Conservation (phyloP, 2,329 filamentous ascomycete species). For the Aspergillus ustus region DNA sequence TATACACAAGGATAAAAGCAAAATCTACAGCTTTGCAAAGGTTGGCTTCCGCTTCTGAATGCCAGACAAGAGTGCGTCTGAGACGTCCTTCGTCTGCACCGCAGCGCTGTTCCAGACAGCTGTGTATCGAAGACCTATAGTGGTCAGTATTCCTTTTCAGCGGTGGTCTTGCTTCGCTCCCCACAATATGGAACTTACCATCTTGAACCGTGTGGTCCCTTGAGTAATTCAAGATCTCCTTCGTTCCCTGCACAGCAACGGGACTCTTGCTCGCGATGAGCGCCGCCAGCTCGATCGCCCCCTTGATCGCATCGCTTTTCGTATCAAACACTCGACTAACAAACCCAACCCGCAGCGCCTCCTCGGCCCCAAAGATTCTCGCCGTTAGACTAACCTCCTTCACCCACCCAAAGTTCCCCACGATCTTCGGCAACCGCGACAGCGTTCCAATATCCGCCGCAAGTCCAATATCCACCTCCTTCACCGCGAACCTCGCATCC, state of each 20-base stretch:
- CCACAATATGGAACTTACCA: conserved; percentile 55
- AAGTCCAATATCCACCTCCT: conserved; percentile 56
- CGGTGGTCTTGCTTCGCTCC: too few relatives aligned
- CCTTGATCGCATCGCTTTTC: conserved; percentile 67
- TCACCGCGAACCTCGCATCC: conserved; percentile 48
- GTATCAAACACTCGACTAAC: conserved; percentile 46
- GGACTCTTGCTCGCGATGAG: conserved; percentile 81
- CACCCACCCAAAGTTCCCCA: conserved; percentile 52
- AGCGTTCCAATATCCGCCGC: conserved; percentile 55
- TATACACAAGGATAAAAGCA: not conserved
- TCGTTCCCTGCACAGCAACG: conserved; percentile 83
- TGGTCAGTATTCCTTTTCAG: not conserved
- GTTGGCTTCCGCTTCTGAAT: conserved; percentile 77
- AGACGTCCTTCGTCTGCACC: conserved; percentile 79
- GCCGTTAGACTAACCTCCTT: conserved; percentile 54
- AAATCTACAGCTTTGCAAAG: conserved; percentile 76
- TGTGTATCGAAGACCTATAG: conserved; percentile 75
- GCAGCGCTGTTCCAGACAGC: conserved; percentile 84
- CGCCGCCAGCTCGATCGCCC: conserved; percentile 66
- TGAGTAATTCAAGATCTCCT: conserved; percentile 82
- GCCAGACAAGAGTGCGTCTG: conserved; percentile 73
- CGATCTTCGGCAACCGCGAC: conserved; percentile 52
- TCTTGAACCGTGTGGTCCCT: conserved; percentile 78
- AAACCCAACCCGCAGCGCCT: conserved; percentile 50
- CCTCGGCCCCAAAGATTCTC: conserved; percentile 49